Conservation (phyloP, 192 early-diverging fungal genomes). For the Jimgerdemannia lactiflua region DNA sequence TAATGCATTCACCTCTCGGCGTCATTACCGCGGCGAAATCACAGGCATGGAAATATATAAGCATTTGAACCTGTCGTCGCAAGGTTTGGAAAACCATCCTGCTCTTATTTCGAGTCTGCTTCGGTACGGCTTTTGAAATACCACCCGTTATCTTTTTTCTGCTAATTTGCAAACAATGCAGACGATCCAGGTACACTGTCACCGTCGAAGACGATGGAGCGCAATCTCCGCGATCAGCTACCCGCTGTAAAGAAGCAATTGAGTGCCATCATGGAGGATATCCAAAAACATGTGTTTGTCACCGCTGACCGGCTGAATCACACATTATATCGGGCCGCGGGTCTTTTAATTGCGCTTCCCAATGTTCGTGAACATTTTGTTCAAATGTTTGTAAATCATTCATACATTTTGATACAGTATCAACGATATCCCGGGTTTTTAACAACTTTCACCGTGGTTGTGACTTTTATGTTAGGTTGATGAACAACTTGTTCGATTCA, state of each 20-base stretch:
- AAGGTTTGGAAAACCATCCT: not conserved
- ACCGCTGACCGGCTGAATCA: conserved; percentile 48
- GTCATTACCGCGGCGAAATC: conserved; percentile 51
- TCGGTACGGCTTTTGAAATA: not conserved
- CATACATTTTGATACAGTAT: conserved; percentile 8
- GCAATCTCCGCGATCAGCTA: not conserved
- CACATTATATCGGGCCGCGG: conserved; percentile 54
- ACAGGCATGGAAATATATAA: conserved; percentile 30
- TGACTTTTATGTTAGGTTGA: conserved; percentile 43
- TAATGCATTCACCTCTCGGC: conserved; percentile 44
- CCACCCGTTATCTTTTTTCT: not conserved
- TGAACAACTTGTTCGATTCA: conserved; percentile 72
- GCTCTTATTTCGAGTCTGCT: not conserved
- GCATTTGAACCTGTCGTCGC: conserved; percentile 5
- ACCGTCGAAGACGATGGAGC: conserved; percentile 5
- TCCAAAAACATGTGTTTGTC: conserved; percentile 31
- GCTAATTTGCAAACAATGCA: not conserved
- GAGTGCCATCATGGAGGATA: conserved; percentile 32
- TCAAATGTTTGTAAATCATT: conserved; percentile 16
- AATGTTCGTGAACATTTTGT: conserved; percentile 1
- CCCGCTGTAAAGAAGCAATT: conserved; percentile 26
- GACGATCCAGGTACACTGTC: conserved; percentile 26
- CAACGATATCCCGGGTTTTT: conserved; percentile 6
- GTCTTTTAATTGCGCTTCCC: conserved; percentile 35
- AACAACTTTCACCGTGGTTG: not conserved